Evolutionary conservation across 2,329 filamentous ascomycete species (phyloP).

Genomic region (Claviceps africana): DNA sequence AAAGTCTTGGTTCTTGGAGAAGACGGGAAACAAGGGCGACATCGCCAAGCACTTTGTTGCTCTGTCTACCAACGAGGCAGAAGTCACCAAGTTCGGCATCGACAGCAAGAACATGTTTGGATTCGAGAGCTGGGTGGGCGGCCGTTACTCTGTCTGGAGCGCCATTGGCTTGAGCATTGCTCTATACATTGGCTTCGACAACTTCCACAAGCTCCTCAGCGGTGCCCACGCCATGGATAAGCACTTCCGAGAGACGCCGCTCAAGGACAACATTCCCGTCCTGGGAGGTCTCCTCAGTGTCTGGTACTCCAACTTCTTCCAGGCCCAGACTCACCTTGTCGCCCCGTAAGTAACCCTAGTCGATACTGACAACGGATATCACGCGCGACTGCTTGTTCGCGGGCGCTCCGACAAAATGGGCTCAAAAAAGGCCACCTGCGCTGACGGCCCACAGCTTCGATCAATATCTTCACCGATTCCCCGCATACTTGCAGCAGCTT

Average conservation of each 20-base stretch:
- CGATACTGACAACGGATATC: background rate
- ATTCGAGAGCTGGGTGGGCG: conserved; percentile 97
- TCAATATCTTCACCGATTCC: conserved; percentile 98
- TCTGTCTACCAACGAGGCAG: conserved; percentile 84
- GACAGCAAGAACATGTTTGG: conserved; percentile 99
- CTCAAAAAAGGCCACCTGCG: background rate
- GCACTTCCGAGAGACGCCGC: conserved; percentile 83
- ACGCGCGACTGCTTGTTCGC: background rate
- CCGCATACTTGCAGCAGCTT: conserved; percentile 94
- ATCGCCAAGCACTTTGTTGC: conserved; percentile 99
- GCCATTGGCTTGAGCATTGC: conserved; percentile 92
- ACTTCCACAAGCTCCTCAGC: conserved; percentile 91
- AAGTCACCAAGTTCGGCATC: conserved; percentile 98
- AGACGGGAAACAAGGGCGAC: conserved; percentile 59
- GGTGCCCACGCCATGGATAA: conserved; percentile 97
- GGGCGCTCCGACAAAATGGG: background rate
- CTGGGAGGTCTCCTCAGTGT: conserved; percentile 88
- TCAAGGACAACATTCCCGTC: conserved; percentile 89
- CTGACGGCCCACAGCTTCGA: conserved; percentile 52
- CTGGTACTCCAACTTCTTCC: conserved; percentile 99
- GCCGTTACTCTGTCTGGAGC: conserved; percentile 97
- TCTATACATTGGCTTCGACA: conserved; percentile 91
- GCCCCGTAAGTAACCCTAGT: conserved; percentile 54
- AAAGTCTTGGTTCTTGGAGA: conserved; percentile 91
- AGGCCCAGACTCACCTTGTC: conserved; percentile 92